These are phyloP conservation scores for Metschnikowia noctiluminum DNA, from an alignment of 805 yeast species.

Conservation along the genomic window DNA sequence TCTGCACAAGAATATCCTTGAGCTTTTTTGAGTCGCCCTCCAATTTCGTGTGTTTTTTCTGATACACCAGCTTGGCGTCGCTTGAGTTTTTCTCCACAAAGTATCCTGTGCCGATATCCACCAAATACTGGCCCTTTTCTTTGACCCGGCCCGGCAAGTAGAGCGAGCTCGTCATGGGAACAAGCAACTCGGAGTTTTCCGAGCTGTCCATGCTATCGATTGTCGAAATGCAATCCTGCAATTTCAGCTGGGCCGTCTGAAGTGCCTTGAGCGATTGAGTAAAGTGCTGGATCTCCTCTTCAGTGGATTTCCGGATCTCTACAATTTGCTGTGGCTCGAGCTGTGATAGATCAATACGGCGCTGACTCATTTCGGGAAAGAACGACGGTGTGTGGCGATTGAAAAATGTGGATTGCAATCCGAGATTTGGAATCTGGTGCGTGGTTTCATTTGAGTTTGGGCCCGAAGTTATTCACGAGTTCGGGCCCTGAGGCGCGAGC, in stretches of 20 bases:
- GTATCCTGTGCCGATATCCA: constrained; percentile 96
- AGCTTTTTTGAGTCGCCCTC: constrained; percentile 70
- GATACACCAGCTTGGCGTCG: constrained; percentile 70
- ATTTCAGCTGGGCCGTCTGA: constrained; percentile 75
- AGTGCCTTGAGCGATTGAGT: constrained; percentile 81
- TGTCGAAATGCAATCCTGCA: constrained; percentile 73
- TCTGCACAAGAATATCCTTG: constrained; percentile 71
- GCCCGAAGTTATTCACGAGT: too few relatives aligned
- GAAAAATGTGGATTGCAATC: neutral
- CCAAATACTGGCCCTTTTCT: constrained; percentile 67
- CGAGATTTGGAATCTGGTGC: neutral
- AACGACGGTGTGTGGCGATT: neutral
- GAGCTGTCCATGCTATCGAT: constrained; percentile 52
- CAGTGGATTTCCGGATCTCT: constrained; percentile 78
- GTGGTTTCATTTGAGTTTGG: neutral
- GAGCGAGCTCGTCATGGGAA: constrained; percentile 85
- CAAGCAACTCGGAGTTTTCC: constrained; percentile 52
- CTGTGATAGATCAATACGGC: constrained; percentile 56
- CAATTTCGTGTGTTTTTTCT: constrained; percentile 68
- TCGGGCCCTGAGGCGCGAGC: too few relatives aligned
- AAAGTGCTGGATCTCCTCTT: constrained; percentile 82
- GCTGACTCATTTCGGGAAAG: constrained; percentile 14
- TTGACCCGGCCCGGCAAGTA: constrained; percentile 82
- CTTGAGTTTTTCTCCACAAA: constrained; percentile 73
- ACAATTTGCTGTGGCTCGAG: constrained; percentile 81